Percentiles rank a stretch among this genome's conserved stretches.
These are phyloP conservation scores for Herpotrichia juniperi DNA, from an alignment of 2,329 filamentous ascomycete genomes.

Conservation along the genomic window DNA sequence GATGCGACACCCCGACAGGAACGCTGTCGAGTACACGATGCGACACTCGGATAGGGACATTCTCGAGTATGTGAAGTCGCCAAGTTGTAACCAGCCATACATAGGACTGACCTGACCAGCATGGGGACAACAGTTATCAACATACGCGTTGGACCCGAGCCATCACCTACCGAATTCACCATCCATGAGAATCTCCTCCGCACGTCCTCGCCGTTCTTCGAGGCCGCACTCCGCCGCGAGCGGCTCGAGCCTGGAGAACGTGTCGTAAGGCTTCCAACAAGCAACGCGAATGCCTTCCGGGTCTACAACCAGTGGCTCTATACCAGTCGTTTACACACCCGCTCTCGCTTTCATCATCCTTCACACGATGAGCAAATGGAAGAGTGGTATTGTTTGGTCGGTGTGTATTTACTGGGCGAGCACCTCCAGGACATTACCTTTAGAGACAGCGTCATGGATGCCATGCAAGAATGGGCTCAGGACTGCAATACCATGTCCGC, in stretches of 20 bases:
- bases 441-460: conserved; percentile 15
- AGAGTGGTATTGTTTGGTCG: conserved; percentile 5
- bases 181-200: conserved; percentile 14
- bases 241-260: conserved; percentile 15
- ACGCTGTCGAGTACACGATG: no score
- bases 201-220: conserved; percentile 11
- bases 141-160: conserved; percentile 6
- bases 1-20: no score
- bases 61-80: no score
- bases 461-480: conserved; percentile 7
- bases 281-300: not conserved
- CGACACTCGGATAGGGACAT: no score
- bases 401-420: conserved; percentile 12
- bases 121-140: conserved; percentile 7
- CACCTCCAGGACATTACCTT: conserved; percentile 14
- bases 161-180: conserved; percentile 6
- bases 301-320: conserved; percentile 13
- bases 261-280: not conserved
- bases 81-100: no score
- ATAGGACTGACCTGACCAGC: conserved; percentile 4
- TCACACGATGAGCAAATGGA: not conserved
- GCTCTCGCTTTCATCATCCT: no score
- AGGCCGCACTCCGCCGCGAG: conserved; percentile 6
- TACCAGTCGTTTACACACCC: conserved; percentile 2
- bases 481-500: not conserved